Evolutionary conservation across 768 basidiomycete species (phyloP), one percentile per base, ranked within the genome.

Genomic region (Lactarius hatsudake): DNA sequence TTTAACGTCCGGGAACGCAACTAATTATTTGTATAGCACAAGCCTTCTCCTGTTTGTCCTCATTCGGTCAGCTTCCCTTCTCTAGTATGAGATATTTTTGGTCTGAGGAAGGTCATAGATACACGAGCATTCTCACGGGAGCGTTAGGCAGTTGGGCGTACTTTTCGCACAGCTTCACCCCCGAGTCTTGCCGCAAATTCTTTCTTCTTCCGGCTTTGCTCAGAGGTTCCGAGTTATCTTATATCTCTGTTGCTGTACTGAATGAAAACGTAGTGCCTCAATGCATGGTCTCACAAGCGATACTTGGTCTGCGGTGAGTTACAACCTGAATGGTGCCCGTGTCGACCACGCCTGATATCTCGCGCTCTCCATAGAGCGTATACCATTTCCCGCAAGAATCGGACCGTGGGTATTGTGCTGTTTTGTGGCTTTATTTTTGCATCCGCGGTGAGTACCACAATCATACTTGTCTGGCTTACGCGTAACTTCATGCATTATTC

Each of bases 201-300:
- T 86, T 78, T 75, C 75, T 87, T 13, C 66, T 84, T 15, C 79
- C 87, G 1, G 83, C 87, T 17, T 71, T 81, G 10, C 83, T 88
- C 74, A 89, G 89, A 82, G 86, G 88, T 86, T 48, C 38, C 38
- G 3, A 40, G 38, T 12, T 53, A 76, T 43, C 6, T 36, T 51
- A 38, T n/a, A 7, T 42, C 4, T 40, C 38, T 15, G n/a, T 59
- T 23, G 38, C 36, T 2, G 5, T 17, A 51, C 15, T 57, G 6
- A 40, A 38, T 28, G 36, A n/a, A 13, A 10, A 45, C 15, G 10
- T 30, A 89, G 88, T 87, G 6, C n/a, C 86, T 12, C 88, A 89
- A 75, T 78, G 79, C 0, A 86, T 86, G 82, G 76, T 86, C 53
- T 88, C 87, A 7, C 88, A 90, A 72, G 76, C 81, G 10, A 89